Evolutionary conservation across 2,329 filamentous ascomycete species (phyloP).

Genomic region (Fusarium vanettenii): DNA sequence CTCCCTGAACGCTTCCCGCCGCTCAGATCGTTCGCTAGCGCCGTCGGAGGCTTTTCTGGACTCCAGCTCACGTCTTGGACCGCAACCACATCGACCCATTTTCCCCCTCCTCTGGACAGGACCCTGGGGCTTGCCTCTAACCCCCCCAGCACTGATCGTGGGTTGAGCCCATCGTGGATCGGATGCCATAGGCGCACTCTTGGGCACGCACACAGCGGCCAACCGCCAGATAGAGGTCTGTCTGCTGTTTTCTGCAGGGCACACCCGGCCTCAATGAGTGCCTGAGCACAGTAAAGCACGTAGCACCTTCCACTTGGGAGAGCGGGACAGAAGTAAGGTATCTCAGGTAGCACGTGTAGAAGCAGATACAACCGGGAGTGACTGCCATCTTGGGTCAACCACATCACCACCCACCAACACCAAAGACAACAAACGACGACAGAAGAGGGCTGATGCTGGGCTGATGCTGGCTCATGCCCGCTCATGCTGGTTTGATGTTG

Average conservation of each 20-base stretch:
- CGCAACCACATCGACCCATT: neutral
- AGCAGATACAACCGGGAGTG: neutral
- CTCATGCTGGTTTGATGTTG: constrained; percentile 5
- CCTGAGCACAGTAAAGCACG: neutral
- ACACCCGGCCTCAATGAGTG: neutral
- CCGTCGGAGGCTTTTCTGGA: constrained; percentile 3
- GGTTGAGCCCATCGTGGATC: neutral
- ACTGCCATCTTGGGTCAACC: neutral
- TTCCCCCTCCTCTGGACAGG: neutral
- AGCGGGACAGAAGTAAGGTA: neutral
- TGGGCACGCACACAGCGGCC: neutral
- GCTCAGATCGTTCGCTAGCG: constrained; percentile 34
- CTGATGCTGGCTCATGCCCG: constrained; percentile 5
- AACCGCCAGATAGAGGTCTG: neutral
- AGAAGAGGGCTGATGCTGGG: constrained; percentile 2
- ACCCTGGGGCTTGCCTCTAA: neutral
- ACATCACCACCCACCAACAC: neutral
- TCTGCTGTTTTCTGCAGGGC: neutral
- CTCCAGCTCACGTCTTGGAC: neutral
- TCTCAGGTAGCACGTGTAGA: neutral
- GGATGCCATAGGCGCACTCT: neutral
- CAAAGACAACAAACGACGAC: neutral
- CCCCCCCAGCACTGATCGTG: neutral
- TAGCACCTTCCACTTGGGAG: neutral
- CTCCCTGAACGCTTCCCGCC: constrained; percentile 20